Evolutionary conservation across 1,284 basidiomycete species (phyloP), one percentile per base, ranked within the genome.

Genomic region (Tilletiaria anomala): DNA sequence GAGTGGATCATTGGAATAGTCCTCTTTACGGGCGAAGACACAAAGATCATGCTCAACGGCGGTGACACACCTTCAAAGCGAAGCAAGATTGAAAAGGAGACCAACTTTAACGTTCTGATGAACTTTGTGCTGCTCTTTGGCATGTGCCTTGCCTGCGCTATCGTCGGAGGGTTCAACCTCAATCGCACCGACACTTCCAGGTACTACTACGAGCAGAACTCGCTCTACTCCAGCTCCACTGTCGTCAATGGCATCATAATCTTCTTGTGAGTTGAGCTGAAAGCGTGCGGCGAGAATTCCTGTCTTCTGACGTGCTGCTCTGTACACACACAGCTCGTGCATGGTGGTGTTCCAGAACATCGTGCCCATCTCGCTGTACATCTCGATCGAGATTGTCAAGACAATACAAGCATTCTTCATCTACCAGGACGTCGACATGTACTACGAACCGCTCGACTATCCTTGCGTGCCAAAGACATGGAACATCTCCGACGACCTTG

Each of bases 321-420:
- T 37, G 18, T 20, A 14, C 32, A 15, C 26, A 24, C 15, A 3
- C 21, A 36, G 59, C 24, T 49, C 48, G 0, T 54, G 50, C 45
- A 75, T 97, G 37, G 84, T 97, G 63, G 81, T 84, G 2, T 96
- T 94, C 73, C 88, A 96, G 70, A 96, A 94, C 68, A 93, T 96
- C 64, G 83, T 97, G 5, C 91, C 89, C 14, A 84, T 96, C 51
- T 93, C 87, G 16, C 76, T 97, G 22, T 93, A 93, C 73, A 94
- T 94, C 66, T 89, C 88, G 36, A 88, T 94, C 66, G 89, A 96
- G 71, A 83, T 94, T 49, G 88, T 94, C 73, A 94, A 93, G 73
- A 93, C 83, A 6, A 85, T 93, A 45, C 88, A 94, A 68, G 91
- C 91, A 4, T 93, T 79, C 70, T 93, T 94, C 73, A 96, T 96